A percentile compares a stretch with the other conserved stretches of the same genome.
These are phyloP conservation scores for Phytophthora sojae DNA, from an alignment of 352 stramenopile species.

Conservation along the genomic window DNA sequence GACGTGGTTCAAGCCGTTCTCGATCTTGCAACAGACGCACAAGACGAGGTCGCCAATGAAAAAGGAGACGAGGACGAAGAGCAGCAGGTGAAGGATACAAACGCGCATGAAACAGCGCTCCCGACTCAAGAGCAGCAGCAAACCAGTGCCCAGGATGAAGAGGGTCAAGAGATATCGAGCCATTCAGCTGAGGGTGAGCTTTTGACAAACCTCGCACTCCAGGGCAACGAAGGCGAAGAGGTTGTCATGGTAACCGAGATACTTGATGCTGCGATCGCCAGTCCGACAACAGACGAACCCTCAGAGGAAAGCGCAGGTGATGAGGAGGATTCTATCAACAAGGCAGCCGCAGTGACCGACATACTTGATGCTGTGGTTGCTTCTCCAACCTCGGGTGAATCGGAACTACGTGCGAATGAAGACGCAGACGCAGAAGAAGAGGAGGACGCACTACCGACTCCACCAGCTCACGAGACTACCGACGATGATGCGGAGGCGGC, in stretches of 20 bases:
- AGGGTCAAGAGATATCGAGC: neutral
- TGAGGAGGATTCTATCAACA: neutral
- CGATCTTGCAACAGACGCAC: slow-evolving; percentile 15
- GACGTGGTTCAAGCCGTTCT: slow-evolving; percentile 33
- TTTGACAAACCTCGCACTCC: neutral
- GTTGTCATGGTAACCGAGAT: neutral
- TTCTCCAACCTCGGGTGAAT: neutral
- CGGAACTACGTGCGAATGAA: neutral
- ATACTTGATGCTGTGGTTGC: slow-evolving; percentile 6
- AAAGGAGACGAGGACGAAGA: neutral
- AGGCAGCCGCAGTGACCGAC: neutral
- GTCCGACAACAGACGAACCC: neutral
- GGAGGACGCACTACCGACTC: neutral
- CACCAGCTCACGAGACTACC: neutral
- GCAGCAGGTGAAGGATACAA: neutral
- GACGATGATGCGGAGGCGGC: neutral
- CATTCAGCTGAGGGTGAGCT: neutral
- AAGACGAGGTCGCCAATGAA: slow-evolving; percentile 3
- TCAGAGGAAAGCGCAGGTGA: neutral
- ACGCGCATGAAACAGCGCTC: neutral
- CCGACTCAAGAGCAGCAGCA: neutral
- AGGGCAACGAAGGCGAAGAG: neutral
- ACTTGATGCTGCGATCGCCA: neutral
- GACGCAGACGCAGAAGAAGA: neutral
- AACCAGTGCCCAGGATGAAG: neutral